Base-by-base conservation (phyloP, 208 protist genomes). In the Trypanosoma mega region DNA sequence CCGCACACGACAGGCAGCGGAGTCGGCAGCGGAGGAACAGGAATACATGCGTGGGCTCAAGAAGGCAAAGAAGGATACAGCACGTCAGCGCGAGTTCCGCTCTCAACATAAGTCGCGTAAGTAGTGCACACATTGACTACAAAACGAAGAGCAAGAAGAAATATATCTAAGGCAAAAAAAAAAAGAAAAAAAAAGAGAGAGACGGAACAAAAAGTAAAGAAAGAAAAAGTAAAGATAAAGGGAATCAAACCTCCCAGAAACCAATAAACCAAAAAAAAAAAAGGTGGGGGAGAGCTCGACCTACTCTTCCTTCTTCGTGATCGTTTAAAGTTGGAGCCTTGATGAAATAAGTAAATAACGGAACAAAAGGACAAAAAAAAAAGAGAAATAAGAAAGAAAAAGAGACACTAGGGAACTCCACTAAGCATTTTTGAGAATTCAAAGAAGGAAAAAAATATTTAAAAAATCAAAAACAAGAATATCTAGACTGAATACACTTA, bases 41-140 rank as follows among this genome's bases (percentile, higher is more conserved):
- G 63, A 79, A 44, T 93, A 96, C 75, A 14, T 82, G 57, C 68
- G 74, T n/a, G 74, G 78, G 0, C 77, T 96, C 33, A 96, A 96
- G 80, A 88, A 85, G 68, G 81, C 88, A 18, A 97, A 97, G 87
- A 97, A 97, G 78, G 89, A 97, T 31, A 95, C 87, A 18, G 81
- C 92, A 2, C 90, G 87, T 41, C 72, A 72, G 31, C 63, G 64
- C 14, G 92, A 97, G 59, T 97, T 97, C 82, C 85, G 85, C 57
- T 85, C 82, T 14, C 87, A 93, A 64, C 85, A 92, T 56, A 97
- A 96, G 76, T 74, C 72, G 1, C 87, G 85, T 39, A 90, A 87
- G 50, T 76, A 41, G 37, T 47, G 16, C 6, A 30, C 14, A 56
- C 30, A 66, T 29, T 33, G 43, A 18, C 30, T 24, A 18, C 9